A percentile compares a stretch with the other conserved stretches of the same genome.
These are phyloP conservation scores for Fragilaria crotonensis DNA, from an alignment of 108 stramenopile species.

Conservation along the genomic window DNA sequence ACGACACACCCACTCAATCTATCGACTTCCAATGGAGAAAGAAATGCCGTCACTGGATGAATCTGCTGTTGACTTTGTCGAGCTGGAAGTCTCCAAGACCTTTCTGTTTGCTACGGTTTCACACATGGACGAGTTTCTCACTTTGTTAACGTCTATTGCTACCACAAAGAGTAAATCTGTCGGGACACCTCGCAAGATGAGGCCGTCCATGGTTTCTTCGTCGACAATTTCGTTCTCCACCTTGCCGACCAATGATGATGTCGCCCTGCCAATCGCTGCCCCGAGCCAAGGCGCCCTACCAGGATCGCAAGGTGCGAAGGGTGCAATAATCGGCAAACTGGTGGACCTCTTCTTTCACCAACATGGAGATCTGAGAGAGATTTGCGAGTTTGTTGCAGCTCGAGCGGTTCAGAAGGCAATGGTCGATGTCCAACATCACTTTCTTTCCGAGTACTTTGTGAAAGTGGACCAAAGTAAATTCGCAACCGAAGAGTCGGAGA, in stretches of 20 bases:
- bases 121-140: constrained; percentile 49
- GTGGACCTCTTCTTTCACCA: constrained; percentile 78
- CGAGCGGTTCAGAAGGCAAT: constrained; percentile 35
- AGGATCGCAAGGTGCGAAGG: no score
- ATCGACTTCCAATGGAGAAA: constrained; percentile 20
- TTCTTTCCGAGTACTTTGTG: constrained; percentile 16
- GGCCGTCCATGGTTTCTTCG: not conserved
- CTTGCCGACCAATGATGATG: no score
- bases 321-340: constrained; percentile 39
- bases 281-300: no score
- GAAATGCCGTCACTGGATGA: no score
- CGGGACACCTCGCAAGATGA: constrained; percentile 18
- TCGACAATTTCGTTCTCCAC: constrained; percentile 2
- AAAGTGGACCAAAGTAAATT: constrained; percentile 9
- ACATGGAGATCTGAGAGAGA: constrained; percentile 48
- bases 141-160: constrained; percentile 29
- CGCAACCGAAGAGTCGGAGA: constrained; percentile 11
- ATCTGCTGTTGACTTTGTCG: no score
- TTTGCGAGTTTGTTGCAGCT: constrained; percentile 55
- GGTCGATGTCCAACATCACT: constrained; percentile 2
- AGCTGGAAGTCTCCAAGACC: constrained; percentile 25
- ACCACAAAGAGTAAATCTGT: not conserved
- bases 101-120: constrained; percentile 32
- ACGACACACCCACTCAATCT: constrained; percentile 25
- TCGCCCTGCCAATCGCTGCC: no score